These are phyloP conservation scores for Kodamaea arcana DNA, from an alignment of 1,139 yeast species.

Conservation along the genomic window DNA sequence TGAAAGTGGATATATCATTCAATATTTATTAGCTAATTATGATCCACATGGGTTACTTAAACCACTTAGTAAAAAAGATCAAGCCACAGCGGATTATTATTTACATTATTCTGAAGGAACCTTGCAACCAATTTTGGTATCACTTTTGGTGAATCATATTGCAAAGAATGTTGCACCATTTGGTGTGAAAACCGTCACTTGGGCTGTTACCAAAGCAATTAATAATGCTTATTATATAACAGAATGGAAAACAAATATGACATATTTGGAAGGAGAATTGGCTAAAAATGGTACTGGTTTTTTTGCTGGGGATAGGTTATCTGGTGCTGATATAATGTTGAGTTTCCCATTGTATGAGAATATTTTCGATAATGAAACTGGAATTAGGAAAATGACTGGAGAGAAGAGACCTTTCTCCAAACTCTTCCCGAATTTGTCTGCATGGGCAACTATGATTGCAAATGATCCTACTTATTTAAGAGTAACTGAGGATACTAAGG, in stretches of 20 bases:
- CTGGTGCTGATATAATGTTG: conserved; percentile 58
- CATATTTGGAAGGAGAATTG: conserved; percentile 38
- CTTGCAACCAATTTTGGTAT: conserved; percentile 42
- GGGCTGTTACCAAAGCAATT: conserved; percentile 37
- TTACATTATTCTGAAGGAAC: conserved; percentile 58
- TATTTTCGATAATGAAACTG: conserved; percentile 38
- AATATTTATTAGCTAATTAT: conserved; percentile 37
- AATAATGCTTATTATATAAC: conserved; percentile 41
- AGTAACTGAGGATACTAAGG: conserved; percentile 26
- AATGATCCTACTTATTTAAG: conserved; percentile 30
- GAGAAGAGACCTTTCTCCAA: conserved; percentile 30
- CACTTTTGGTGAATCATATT: conserved; percentile 38
- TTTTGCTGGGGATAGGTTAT: conserved; percentile 52
- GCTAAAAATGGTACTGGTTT: conserved; percentile 39
- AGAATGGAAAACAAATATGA: conserved; percentile 39
- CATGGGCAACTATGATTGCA: conserved; percentile 36
- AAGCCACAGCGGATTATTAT: conserved; percentile 44
- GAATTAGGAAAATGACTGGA: conserved; percentile 31
- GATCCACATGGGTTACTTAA: conserved; percentile 34
- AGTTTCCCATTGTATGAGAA: conserved; percentile 43
- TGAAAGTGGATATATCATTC: conserved; percentile 48
- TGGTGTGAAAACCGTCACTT: conserved; percentile 40
- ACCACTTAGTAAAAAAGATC: conserved; percentile 29
- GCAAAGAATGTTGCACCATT: conserved; percentile 44
- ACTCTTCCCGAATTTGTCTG: conserved; percentile 29